Conservation (phyloP, 768 basidiomycete genomes). For the Phylloporus sp. region DNA sequence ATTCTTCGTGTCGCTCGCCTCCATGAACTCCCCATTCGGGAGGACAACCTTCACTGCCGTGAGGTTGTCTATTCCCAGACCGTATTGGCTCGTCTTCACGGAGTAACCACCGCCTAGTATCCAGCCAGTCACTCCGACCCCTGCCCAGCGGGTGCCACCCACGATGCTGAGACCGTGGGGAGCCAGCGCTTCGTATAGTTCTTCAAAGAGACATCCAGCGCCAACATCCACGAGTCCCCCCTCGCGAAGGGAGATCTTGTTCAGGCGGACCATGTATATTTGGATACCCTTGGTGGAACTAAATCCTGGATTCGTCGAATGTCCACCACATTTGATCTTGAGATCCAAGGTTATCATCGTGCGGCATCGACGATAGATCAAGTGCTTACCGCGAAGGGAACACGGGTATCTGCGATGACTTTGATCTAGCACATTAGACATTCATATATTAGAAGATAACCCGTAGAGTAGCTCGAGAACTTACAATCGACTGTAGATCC, state of each 20-base stretch:
- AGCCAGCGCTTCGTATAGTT: constrained; percentile 23
- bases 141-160: constrained; percentile 20
- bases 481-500: constrained; percentile 8
- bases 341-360: background rate
- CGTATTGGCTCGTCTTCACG: constrained; percentile 30
- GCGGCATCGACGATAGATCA: background rate
- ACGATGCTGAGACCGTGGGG: constrained; percentile 13
- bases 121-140: constrained; percentile 33
- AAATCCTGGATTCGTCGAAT: constrained; percentile 26
- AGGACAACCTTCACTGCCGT: constrained; percentile 25
- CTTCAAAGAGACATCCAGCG: constrained; percentile 26
- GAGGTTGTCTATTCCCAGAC: constrained; percentile 34
- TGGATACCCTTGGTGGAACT: constrained; percentile 32
- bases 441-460: background rate
- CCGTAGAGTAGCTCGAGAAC: background rate
- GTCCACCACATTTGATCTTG: constrained; percentile 34
- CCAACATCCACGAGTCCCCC: constrained; percentile 19
- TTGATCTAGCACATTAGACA: background rate
- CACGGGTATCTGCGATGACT: constrained; percentile 3
- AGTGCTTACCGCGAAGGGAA: constrained; percentile 12
- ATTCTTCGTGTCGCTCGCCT: constrained; percentile 1
- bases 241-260: constrained; percentile 10
- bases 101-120: constrained; percentile 35
- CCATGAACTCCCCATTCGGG: constrained; percentile 23
- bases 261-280: constrained; percentile 26